These are phyloP conservation scores for Phycomyces blakesleeanus DNA, from an alignment of 192 early-diverging fungal species.

Conservation along the genomic window DNA sequence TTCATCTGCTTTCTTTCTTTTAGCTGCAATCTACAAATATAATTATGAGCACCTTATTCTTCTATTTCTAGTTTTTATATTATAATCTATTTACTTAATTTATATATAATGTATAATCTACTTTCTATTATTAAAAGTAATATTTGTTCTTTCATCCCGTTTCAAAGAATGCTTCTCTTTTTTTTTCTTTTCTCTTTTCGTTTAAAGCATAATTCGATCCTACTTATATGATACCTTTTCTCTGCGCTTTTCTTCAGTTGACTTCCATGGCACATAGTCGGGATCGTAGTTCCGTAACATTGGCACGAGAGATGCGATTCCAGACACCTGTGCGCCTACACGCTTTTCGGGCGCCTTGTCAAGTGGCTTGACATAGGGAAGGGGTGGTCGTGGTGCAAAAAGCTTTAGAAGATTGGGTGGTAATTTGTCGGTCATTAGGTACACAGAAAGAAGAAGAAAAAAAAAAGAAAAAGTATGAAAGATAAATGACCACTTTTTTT, in stretches of 20 bases:
- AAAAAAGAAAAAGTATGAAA: conserved; percentile 9
- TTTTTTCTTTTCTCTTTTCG: not conserved
- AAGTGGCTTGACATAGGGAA: conserved; percentile 60
- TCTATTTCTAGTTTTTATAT: too few relatives aligned
- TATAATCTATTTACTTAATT: too few relatives aligned
- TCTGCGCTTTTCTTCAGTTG: conserved; percentile 63
- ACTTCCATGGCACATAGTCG: conserved; percentile 70
- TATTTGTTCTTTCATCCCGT: too few relatives aligned
- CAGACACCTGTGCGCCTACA: conserved; percentile 46
- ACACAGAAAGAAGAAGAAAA: conserved; percentile 6
- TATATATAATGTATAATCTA: too few relatives aligned
- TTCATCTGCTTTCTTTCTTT: conserved; percentile 58
- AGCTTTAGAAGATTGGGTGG: conserved; percentile 72
- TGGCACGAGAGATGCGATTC: conserved; percentile 58
- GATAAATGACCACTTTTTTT: not conserved
- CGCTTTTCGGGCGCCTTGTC: conserved; percentile 62
- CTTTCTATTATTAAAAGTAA: too few relatives aligned
- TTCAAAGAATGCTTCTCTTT: not conserved
- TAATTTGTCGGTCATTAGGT: conserved; percentile 40
- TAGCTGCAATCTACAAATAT: conserved; percentile 46
- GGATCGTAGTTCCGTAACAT: conserved; percentile 55
- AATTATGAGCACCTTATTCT: not conserved
- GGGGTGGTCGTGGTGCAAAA: conserved; percentile 79
- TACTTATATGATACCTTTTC: conserved; percentile 52
- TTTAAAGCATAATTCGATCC: not conserved